Conservation (phyloP, 2,329 filamentous ascomycete genomes). For the Hortaea werneckii region DNA sequence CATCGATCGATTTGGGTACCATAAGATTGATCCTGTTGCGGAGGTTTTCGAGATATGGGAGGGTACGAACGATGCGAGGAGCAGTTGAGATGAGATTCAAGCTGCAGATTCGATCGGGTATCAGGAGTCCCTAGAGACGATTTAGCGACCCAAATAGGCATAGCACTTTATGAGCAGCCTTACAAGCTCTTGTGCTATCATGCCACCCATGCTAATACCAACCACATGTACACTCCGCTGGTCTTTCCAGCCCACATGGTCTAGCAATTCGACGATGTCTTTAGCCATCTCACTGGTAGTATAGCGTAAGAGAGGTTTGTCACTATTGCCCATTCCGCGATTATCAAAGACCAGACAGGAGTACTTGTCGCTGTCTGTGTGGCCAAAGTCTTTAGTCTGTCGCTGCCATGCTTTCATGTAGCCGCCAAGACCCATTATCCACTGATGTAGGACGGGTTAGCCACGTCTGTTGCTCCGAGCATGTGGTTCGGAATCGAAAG, state of each 20-base stretch:
- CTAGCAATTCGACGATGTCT: constrained; percentile 60
- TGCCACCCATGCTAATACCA: constrained; percentile 78
- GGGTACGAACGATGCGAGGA: constrained; percentile 37
- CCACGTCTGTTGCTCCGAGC: background rate
- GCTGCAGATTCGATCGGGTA: constrained; percentile 39
- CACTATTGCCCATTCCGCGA: constrained; percentile 70
- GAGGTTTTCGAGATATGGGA: constrained; percentile 52
- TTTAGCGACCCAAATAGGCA: background rate
- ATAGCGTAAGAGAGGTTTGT: constrained; percentile 68
- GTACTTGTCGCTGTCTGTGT: constrained; percentile 56
- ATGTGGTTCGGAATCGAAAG: too few species aligned
- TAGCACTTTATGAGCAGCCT: too few species aligned
- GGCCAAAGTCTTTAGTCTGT: constrained; percentile 73
- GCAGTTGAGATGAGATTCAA: constrained; percentile 42
- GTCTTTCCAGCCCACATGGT: constrained; percentile 59
- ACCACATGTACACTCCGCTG: constrained; percentile 54
- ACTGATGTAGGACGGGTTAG: constrained; percentile 37
- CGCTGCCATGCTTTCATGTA: constrained; percentile 65
- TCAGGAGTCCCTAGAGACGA: constrained; percentile 24
- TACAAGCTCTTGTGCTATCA: constrained; percentile 79
- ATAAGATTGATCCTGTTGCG: constrained; percentile 46
- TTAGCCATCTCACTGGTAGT: constrained; percentile 76
- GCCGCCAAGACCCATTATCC: constrained; percentile 71
- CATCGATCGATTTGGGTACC: constrained; percentile 61
- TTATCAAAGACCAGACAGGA: constrained; percentile 73